These are phyloP conservation scores for Lotmaria passim DNA, from an alignment of 208 protist species.

Conservation along the genomic window DNA sequence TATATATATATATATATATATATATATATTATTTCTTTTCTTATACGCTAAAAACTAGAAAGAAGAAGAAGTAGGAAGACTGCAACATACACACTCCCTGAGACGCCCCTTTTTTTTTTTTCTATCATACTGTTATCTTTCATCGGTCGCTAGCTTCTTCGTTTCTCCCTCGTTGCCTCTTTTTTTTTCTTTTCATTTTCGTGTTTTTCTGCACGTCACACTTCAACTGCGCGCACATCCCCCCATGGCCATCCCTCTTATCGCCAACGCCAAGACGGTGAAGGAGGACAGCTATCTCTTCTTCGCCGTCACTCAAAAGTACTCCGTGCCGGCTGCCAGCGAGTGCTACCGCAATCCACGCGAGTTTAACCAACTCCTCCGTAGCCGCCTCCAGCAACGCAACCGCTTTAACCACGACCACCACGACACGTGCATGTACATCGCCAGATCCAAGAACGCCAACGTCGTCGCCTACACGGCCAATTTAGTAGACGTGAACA, in stretches of 20 bases:
- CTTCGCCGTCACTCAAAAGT: slow-evolving; percentile 28
- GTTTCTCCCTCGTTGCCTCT: background rate
- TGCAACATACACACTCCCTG: too few relatives aligned
- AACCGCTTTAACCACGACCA: slow-evolving; percentile 72
- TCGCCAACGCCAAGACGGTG: slow-evolving; percentile 26
- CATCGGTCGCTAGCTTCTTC: too few relatives aligned
- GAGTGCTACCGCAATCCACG: slow-evolving; percentile 27
- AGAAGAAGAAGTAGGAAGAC: too few relatives aligned
- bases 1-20: too few relatives aligned
- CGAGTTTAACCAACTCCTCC: slow-evolving; percentile 49
- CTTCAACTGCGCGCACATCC: too few relatives aligned
- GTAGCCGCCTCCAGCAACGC: slow-evolving; percentile 46
- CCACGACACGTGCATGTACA: slow-evolving; percentile 83
- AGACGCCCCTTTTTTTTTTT: background rate
- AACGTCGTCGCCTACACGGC: slow-evolving; percentile 84
- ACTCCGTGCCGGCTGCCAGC: slow-evolving; percentile 37
- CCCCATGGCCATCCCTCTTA: slow-evolving; percentile 17
- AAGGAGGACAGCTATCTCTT: slow-evolving; percentile 42
- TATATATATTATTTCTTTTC: too few relatives aligned
- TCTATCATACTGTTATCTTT: background rate
- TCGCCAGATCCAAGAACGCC: slow-evolving; percentile 77
- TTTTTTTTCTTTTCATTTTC: background rate
- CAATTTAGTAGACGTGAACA: slow-evolving; percentile 34
- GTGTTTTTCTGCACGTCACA: background rate
- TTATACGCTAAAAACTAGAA: background rate